phyloP scores from a whole-genome alignment of 495 filamentous ascomycete species.

The Entonaema liquescens region DNA sequence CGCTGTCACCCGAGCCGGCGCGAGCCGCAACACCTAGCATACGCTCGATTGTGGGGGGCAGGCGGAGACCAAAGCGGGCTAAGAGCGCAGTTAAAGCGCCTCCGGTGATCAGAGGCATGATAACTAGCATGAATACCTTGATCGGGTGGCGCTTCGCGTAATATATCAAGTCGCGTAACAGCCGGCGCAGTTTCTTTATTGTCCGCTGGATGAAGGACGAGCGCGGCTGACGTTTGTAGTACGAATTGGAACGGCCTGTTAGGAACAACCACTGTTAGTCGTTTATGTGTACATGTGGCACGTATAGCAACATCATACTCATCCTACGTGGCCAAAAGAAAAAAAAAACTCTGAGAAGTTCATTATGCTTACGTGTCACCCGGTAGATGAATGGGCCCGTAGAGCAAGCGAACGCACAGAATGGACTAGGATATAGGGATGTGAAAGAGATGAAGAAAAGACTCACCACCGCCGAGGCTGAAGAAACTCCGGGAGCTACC shows the following conservation, averaged over 20 bases:
- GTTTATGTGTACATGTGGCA: conserved; percentile 1
- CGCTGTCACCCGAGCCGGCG: conserved; percentile 58
- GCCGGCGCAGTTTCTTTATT: conserved; percentile 72
- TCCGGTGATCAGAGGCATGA: conserved; percentile 83
- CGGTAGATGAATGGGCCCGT: conserved; percentile 54
- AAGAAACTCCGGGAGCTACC: conserved; percentile 56
- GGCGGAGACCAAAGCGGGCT: conserved; percentile 74
- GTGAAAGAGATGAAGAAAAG: conserved; percentile 35
- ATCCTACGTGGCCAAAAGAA: neutral
- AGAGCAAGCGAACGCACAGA: conserved; percentile 63
- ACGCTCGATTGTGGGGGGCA: conserved; percentile 67
- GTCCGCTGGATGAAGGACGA: conserved; percentile 76
- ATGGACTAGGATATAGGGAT: conserved; percentile 62
- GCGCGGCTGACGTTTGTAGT: conserved; percentile 77
- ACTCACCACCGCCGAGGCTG: conserved; percentile 63
- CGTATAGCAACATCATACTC: neutral
- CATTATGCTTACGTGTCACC: conserved; percentile 10
- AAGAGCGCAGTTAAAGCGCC: conserved; percentile 78
- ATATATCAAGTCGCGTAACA: conserved; percentile 75
- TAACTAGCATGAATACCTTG: conserved; percentile 84
- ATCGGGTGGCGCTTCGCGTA: conserved; percentile 81
- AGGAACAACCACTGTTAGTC: conserved; percentile 5
- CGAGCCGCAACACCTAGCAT: conserved; percentile 63
- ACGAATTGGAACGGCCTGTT: conserved; percentile 66
- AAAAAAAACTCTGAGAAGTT: neutral